phyloP scores from a whole-genome alignment of 1,139 yeast species.

The Yamadazyma pseudoaaseri region DNA sequence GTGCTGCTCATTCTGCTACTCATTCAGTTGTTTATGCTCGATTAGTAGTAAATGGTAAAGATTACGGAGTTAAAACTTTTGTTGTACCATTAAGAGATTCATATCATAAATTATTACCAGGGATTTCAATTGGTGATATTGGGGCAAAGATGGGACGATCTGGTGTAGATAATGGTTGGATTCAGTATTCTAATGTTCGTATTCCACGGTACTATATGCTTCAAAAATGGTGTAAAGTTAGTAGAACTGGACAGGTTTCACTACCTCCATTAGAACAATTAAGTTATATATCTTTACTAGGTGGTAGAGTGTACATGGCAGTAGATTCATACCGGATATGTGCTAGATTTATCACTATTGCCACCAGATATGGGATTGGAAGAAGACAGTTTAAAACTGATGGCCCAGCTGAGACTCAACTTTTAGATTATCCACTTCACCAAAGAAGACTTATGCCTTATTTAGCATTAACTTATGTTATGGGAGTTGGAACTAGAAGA shows the following conservation, averaged over 20 bases:
- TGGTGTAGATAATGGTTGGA: slow-evolving; percentile 52
- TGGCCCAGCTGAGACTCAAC: slow-evolving; percentile 31
- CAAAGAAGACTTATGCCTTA: slow-evolving; percentile 46
- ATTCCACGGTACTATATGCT: slow-evolving; percentile 49
- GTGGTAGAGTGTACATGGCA: slow-evolving; percentile 48
- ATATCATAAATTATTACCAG: slow-evolving; percentile 44
- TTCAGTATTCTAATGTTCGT: slow-evolving; percentile 45
- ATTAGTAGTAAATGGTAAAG: slow-evolving; percentile 43
- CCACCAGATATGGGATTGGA: slow-evolving; percentile 45
- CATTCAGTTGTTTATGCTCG: slow-evolving; percentile 45
- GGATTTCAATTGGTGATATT: slow-evolving; percentile 45
- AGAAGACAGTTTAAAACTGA: slow-evolving; percentile 44
- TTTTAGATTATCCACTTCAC: slow-evolving; percentile 48
- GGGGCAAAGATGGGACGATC: slow-evolving; percentile 53
- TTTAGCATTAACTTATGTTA: slow-evolving; percentile 44
- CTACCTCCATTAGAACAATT: slow-evolving; percentile 49
- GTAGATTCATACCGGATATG: slow-evolving; percentile 43
- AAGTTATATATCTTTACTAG: slow-evolving; percentile 45
- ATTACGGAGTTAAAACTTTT: slow-evolving; percentile 50
- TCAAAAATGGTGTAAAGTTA: slow-evolving; percentile 47
- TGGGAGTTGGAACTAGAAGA: slow-evolving; percentile 41
- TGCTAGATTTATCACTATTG: slow-evolving; percentile 43
- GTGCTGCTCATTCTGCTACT: slow-evolving; percentile 52
- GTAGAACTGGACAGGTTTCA: slow-evolving; percentile 37
- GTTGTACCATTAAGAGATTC: slow-evolving; percentile 48